Base-by-base conservation (phyloP, 257 asterid species). In the Solanum piurae region DNA sequence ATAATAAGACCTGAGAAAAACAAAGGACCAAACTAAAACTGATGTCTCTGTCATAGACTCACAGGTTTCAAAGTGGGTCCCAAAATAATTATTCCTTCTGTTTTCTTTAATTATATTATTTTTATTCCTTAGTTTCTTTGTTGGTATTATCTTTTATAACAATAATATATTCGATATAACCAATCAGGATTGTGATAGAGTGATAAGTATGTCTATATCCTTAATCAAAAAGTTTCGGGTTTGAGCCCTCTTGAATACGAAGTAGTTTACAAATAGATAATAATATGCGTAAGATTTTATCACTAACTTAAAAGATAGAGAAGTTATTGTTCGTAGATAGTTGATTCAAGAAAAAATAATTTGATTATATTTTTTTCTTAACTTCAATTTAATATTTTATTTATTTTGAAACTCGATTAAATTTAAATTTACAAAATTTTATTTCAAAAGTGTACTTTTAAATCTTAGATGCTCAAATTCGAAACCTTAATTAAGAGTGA, bases 21-120 rank as follows among this genome's bases (percentile, higher is more conserved):
- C 83, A 33, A 75, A 71, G 84, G n/a, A 72, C 76, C 76, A 88
- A 90, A 91, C 86, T 7, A 92, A 90, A 92, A 93, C 93, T 93
- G 95, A 93, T 90, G 94, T 93, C 94, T 88, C 92, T 89, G 92
- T 94, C 91, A 62, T 90, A 89, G 88, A 91, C 92, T 80, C 85
- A 18, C 85, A 80, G 1, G 46, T 91, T 93, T 96, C 91, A 93
- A 88, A 73, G 92, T 91, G 91, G 96, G 94, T 71, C 91, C 95
- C 88, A 89, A 84, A 84, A 12, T 52, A 49, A 46, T 12, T 88
- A 73, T 36, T 12, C 52, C 46, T 71, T 85, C 60, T 73, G 58
- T 62, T 34, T 79, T 69, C 27, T 60, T 18, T 58, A 58, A 20
- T 58, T 62, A 20, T 9, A 52, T 18, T 16, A 52, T 82, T 29